Percentiles rank a stretch among this genome's conserved stretches.
These are phyloP conservation scores for Citrus medica DNA, from an alignment of 345 rosid genomes.

Conservation along the genomic window DNA sequence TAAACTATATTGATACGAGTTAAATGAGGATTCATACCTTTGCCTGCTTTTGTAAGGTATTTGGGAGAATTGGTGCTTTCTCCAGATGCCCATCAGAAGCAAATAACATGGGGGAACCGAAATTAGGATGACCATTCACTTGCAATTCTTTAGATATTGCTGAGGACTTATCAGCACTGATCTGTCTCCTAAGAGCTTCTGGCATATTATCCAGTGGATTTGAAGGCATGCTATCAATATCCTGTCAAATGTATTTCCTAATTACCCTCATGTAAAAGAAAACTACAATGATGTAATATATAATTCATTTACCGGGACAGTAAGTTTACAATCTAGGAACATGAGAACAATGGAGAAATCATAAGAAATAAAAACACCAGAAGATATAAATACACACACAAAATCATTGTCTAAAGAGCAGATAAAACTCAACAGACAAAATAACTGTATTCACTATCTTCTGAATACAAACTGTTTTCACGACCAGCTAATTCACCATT, in stretches of 20 bases:
- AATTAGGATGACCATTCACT: slow-evolving; percentile 42
- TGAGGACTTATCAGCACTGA: slow-evolving; percentile 36
- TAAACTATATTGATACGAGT: not conserved
- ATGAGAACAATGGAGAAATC: not conserved
- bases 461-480: not conserved
- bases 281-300: not conserved
- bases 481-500: not conserved
- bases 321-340: not conserved
- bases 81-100: slow-evolving; percentile 45
- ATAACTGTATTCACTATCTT: not conserved
- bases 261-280: not conserved
- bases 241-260: slow-evolving; percentile 43
- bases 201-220: slow-evolving; percentile 88
- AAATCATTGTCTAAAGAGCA: not conserved
- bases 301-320: not conserved
- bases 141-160: slow-evolving; percentile 44
- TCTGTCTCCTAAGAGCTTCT: slow-evolving; percentile 67
- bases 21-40: slow-evolving; percentile 26
- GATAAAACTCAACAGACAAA: not conserved
- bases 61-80: slow-evolving; percentile 33
- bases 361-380: not conserved
- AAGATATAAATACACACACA: not conserved
- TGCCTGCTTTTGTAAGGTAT: slow-evolving; percentile 37
- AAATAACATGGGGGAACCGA: slow-evolving; percentile 40
- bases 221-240: slow-evolving; percentile 95